Conservation (phyloP, 2,329 filamentous ascomycete species). For the Colletotrichum gloeosporioides region DNA sequence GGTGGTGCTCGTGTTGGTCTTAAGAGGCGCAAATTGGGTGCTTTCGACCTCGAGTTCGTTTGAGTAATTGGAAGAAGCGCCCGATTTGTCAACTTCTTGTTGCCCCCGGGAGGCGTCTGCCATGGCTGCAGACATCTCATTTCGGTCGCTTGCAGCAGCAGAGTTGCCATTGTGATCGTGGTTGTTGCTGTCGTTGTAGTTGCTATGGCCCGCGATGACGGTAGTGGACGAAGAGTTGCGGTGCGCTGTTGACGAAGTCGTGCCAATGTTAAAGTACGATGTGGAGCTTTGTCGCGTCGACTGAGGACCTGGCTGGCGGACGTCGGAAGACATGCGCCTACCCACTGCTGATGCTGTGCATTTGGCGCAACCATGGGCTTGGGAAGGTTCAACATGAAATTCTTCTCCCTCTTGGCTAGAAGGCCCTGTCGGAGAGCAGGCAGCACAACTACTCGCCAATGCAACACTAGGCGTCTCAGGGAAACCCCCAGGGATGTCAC, state of each 20-base stretch:
- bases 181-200: neutral
- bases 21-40: constrained; percentile 32
- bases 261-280: neutral
- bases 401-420: neutral
- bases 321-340: neutral
- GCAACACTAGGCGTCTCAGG: constrained; percentile 31
- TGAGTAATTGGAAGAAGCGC: neutral
- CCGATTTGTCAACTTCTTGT: neutral
- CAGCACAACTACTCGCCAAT: constrained; percentile 15
- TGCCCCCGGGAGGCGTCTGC: neutral
- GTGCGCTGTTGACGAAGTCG: neutral
- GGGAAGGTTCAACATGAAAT: neutral
- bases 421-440: constrained; percentile 1
- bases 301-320: neutral
- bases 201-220: neutral
- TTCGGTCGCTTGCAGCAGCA: neutral
- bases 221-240: constrained; percentile 5
- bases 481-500: constrained; percentile 36
- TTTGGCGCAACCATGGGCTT: neutral
- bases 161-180: neutral
- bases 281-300: neutral
- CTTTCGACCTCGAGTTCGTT: neutral
- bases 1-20: constrained; percentile 19
- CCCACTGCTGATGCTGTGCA: neutral
- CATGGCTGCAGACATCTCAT: neutral